Evolutionary conservation across 805 yeast species (phyloP), one percentile per base, ranked within the genome.

Genomic region (Ogataea allantospora): DNA sequence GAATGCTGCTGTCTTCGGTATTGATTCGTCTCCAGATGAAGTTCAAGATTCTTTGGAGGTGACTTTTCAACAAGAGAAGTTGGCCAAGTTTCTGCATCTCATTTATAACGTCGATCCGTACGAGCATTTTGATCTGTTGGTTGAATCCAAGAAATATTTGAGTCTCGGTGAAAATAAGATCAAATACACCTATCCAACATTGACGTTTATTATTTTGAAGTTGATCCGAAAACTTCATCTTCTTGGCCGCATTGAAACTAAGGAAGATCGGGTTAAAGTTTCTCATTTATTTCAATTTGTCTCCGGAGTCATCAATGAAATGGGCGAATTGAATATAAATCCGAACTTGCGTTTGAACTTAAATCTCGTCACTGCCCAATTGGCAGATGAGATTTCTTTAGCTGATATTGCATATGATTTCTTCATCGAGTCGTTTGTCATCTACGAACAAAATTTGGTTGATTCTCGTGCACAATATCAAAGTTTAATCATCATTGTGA

Each of bases 331-430:
- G n/a, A 39, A 43, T 39, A 60, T 44, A 64, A 65, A 38, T 16
- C 54, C 62, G n/a, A 42, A 47, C 11, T 42, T 53, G 10, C 44
- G 60, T 14, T 43, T 83, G 42, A 66, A 74, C 52, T 54, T 80
- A 27, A 75, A 83, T 55, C 65, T 87, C 38, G 70, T 78, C 34
- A 73, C 82, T 25, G 96, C 95, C 0, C 65, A 77, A 11, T 61
- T 86, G 3, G 91, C 97, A 0, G 96, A 93, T 57, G 91, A 85
- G 58, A 67, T 83, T 18, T 66, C 71, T 12, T 66, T 80, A 25
- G 82, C 80, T 41, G 88, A 83, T 43, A 78, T 88, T 20, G 70
- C 91, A 11, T 86, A 86, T 62, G 99, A 93, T 63, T 80, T 88
- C 54, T 87, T 83, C 60, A 89, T 86, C 24, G 95, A 88, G 58